These are phyloP conservation scores for Trebouxiophyceae sp. DNA, from an alignment of 163 green algal genomes.

Conservation along the genomic window DNA sequence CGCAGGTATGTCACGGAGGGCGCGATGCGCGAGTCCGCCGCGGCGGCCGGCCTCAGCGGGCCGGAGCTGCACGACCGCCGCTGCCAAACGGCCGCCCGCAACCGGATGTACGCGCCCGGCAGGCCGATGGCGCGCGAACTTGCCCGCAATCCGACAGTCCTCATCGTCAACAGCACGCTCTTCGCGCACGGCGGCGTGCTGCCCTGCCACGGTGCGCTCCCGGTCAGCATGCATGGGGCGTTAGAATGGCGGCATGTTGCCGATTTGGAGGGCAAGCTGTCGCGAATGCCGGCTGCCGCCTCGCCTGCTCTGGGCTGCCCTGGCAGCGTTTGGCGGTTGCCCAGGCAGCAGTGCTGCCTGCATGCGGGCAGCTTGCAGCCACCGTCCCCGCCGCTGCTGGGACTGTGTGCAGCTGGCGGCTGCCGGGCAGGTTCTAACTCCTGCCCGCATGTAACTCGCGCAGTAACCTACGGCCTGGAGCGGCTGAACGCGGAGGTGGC, in stretches of 20 bases:
- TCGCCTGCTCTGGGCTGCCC: too few species aligned
- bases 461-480: conserved; percentile 74
- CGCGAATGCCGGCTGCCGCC: too few species aligned
- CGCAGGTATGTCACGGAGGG: conserved; percentile 81
- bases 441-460: too few species aligned
- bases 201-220: conserved; percentile 53
- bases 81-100: conserved; percentile 47
- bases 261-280: too few species aligned
- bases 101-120: conserved; percentile 73
- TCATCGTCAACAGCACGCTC: conserved; percentile 87
- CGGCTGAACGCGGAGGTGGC: conserved; percentile 80
- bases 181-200: conserved; percentile 93
- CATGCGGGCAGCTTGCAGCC: neutral
- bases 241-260: too few species aligned
- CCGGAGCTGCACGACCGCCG: conserved; percentile 42
- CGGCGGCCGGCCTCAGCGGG: conserved; percentile 48
- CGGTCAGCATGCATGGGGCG: too few species aligned
- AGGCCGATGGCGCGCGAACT: conserved; percentile 77
- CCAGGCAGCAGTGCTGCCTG: neutral
- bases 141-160: conserved; percentile 81
- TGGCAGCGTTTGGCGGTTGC: neutral
- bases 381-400: too few species aligned
- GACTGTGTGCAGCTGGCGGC: too few species aligned
- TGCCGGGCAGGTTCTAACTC: too few species aligned
- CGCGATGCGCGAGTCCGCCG: conserved; percentile 75